These are phyloP conservation scores for Cutaneotrichosporon daszewskae DNA, from an alignment of 1,284 basidiomycete species.

Conservation along the genomic window DNA sequence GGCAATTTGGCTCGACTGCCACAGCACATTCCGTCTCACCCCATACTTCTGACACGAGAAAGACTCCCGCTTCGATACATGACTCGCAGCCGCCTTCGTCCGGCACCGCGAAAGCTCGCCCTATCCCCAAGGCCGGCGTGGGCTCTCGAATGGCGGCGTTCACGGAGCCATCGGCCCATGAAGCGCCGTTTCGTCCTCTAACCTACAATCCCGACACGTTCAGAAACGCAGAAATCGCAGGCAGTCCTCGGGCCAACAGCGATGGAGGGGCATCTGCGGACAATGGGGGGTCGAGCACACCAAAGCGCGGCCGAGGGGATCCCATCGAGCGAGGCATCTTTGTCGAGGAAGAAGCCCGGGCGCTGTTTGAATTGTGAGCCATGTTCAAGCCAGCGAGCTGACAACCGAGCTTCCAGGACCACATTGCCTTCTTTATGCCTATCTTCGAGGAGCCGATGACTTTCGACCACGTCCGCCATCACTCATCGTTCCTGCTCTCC, in stretches of 20 bases:
- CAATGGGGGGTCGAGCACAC: too few relatives aligned
- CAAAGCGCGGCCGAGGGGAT: slow-evolving; percentile 15
- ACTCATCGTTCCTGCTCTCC: slow-evolving; percentile 19
- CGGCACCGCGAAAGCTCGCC: slow-evolving; percentile 14
- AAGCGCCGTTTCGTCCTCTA: slow-evolving; percentile 17
- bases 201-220: slow-evolving; percentile 23
- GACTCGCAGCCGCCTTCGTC: too few relatives aligned
- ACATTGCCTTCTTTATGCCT: slow-evolving; percentile 21
- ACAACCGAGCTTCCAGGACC: slow-evolving; percentile 15
- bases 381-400: not conserved
- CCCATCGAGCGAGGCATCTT: slow-evolving; percentile 20
- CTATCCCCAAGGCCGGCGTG: slow-evolving; percentile 12
- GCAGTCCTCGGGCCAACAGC: slow-evolving; percentile 3
- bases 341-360: slow-evolving; percentile 9
- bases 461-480: slow-evolving; percentile 18
- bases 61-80: not conserved
- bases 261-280: too few relatives aligned
- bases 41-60: too few relatives aligned
- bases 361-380: slow-evolving; percentile 20
- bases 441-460: slow-evolving; percentile 19
- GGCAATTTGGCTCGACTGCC: too few relatives aligned
- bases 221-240: slow-evolving; percentile 16
- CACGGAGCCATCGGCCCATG: slow-evolving; percentile 20
- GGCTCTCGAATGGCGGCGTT: slow-evolving; percentile 21
- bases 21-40: too few relatives aligned